Base-by-base conservation (phyloP, 352 stramenopile genomes). In the Phytophthora sp. region DNA sequence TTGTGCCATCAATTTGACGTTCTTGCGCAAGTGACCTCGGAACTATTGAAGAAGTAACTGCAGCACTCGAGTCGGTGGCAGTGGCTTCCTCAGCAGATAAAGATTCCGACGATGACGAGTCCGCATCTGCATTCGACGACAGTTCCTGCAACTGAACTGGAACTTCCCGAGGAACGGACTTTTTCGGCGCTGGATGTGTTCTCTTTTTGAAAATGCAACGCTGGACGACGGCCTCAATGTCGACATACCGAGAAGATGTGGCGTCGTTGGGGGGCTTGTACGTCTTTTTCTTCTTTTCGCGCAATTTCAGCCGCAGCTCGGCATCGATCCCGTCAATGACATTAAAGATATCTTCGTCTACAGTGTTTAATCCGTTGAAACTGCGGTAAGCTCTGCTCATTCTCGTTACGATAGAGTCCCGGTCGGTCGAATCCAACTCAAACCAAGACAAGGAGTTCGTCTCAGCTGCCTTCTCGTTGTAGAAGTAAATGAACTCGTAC, bases 401-500 rank as follows among this genome's bases (percentile, higher is more conserved):
- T 51, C 37, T 62, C 21, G 15, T 32, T 21, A 63, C 38, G 17
- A 80, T 77, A 2, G 31, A 39, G 3, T 60, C 49, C 24, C 55
- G 63, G 28, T 77, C 68, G 4, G 44, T 15, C 15, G 38, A 28
- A 11, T 63, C 46, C 15, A 80, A 60, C 18, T 80, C 67, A 31
- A 80, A 80, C 72, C 72, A 80, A 10, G 32, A 37, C 8, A 74
- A 21, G 8, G 51, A 70, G 17, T 66, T 45, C n/a, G 49, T 68
- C 6, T 62, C 66, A 1, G 31, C 46, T 5, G 67, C 72, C 27
- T 69, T 72, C 44, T 66, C 32, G 44, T 77, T 63, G 56, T 77
- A 80, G 12, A 72, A 74, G 52, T 76, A 76, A 34, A 80, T 70
- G 42, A 80, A 80, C 44, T 80, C 72, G 39, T 75, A 80, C 50